Evolutionary conservation across 257 asterid genomes (phyloP).

Genomic region (Solanum piurae): DNA sequence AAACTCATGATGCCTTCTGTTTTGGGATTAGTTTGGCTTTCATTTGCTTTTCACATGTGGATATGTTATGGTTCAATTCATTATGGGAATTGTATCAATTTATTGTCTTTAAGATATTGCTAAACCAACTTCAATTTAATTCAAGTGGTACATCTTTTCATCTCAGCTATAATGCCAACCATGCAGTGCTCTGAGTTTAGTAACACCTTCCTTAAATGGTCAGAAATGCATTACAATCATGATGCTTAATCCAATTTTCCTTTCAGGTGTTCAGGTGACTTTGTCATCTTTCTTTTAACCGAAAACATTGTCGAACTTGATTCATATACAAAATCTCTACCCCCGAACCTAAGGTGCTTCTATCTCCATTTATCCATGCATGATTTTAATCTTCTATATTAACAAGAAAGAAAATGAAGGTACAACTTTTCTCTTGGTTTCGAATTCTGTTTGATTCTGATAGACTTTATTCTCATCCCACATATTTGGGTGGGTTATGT

Average conservation of each 20-base stretch:
- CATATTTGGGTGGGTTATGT: not conserved
- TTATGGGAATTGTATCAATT: not conserved
- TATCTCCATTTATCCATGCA: not conserved
- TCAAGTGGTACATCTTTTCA: not conserved
- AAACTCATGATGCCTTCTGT: not conserved
- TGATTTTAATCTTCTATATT: not conserved
- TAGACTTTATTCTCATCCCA: not conserved
- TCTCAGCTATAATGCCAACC: not conserved
- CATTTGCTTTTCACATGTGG: not conserved
- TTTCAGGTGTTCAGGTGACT: not conserved
- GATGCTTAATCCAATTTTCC: not conserved
- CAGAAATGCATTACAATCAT: not conserved
- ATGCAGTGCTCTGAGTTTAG: not conserved
- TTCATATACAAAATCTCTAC: not conserved
- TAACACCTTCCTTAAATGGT: not conserved
- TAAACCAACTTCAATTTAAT: not conserved
- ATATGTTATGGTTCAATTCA: not conserved
- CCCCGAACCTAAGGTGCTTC: not conserved
- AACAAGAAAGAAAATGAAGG: not conserved
- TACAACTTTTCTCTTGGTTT: not conserved
- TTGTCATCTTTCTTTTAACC: not conserved
- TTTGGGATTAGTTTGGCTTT: not conserved
- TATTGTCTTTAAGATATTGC: not conserved
- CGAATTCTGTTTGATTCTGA: not conserved
- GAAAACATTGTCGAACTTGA: not conserved